A percentile compares a stretch with the other conserved stretches of the same genome.
phyloP scores from a whole-genome alignment of 495 filamentous ascomycete species.

The Recurvomyces mirabilis region DNA sequence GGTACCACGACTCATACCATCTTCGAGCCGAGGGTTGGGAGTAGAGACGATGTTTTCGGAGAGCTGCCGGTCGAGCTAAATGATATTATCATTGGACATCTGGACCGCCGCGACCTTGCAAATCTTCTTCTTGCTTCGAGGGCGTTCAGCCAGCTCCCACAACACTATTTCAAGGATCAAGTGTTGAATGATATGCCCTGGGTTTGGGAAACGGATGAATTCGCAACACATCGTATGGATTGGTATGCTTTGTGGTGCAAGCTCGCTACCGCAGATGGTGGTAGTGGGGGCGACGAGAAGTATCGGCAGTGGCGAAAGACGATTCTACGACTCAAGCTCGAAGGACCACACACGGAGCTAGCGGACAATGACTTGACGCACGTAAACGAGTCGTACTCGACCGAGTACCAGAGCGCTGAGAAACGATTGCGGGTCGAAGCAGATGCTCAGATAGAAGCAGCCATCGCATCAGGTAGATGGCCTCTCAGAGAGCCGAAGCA shows the following conservation, averaged over 20 bases:
- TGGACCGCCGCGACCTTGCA: not conserved
- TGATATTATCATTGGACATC: not conserved
- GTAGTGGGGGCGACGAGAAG: not conserved
- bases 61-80: not conserved
- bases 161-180: not conserved
- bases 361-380: not conserved
- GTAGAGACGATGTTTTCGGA: not conserved
- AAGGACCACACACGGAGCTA: not conserved
- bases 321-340: not conserved
- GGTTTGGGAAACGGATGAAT: constrained; percentile 3
- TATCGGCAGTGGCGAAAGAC: not conserved
- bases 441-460: not conserved
- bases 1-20: not conserved
- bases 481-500: not conserved
- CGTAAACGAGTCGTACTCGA: no score
- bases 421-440: not conserved
- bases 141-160: not conserved
- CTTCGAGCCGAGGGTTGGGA: not conserved
- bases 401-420: no score
- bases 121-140: not conserved
- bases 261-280: constrained; percentile 2
- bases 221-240: not conserved
- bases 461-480: constrained; percentile 1
- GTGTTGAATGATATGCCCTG: constrained; percentile 3
- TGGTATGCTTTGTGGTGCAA: constrained; percentile 6